A percentile compares a stretch with the other conserved stretches of the same genome.
phyloP scores from a whole-genome alignment of 345 rosid species.

The Boechera retrofracta region DNA sequence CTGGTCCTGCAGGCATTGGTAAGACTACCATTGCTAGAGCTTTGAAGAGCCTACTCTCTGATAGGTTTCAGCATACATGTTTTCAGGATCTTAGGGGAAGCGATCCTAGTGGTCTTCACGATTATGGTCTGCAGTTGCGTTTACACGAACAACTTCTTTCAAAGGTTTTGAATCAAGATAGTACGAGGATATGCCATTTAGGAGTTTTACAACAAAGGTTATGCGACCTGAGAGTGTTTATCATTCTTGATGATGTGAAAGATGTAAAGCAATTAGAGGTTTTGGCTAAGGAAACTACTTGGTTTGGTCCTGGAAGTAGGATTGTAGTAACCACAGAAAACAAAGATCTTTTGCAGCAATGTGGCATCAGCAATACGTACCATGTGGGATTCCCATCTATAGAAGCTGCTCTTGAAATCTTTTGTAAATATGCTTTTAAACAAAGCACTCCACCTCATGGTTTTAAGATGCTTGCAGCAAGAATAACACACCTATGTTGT shows the following conservation, averaged over 20 bases:
- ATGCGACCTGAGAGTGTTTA: constrained; percentile 36
- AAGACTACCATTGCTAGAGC: constrained; percentile 29
- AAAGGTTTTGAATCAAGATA: neutral
- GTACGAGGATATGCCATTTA: constrained; percentile 5
- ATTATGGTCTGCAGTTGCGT: neutral
- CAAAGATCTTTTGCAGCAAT: neutral
- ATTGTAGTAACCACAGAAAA: constrained; percentile 6
- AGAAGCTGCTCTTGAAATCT: too few species aligned
- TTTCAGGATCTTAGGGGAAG: too few species aligned
- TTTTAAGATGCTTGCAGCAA: too few species aligned
- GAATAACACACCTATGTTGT: too few species aligned
- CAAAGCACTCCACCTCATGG: too few species aligned
- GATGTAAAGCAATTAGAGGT: neutral
- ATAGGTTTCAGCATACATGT: too few species aligned
- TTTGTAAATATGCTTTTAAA: too few species aligned
- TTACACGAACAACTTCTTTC: constrained; percentile 30
- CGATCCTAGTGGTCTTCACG: neutral
- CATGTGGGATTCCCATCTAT: too few species aligned
- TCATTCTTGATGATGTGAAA: constrained; percentile 40
- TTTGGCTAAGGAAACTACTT: neutral
- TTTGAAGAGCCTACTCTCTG: neutral
- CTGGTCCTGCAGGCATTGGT: constrained; percentile 31
- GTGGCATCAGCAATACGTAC: neutral
- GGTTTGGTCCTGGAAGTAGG: neutral
- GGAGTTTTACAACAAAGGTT: neutral